Evolutionary conservation across 176 grass and related monocot species (phyloP), one percentile per base, ranked within the genome.

Genomic region (Tillandsia leiboldiana): DNA sequence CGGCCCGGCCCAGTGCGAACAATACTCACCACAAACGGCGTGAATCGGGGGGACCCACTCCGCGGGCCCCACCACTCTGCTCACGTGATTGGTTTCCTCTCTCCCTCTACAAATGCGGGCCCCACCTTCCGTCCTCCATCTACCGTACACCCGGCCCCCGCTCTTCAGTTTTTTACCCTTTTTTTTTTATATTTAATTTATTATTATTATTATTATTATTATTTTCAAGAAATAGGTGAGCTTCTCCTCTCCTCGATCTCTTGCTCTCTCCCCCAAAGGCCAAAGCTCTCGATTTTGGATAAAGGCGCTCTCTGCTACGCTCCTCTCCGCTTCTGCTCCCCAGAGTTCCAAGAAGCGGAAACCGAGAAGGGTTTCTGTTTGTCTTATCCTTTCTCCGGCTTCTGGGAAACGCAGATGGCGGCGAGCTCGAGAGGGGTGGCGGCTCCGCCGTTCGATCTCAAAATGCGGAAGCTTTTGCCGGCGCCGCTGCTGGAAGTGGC

Each of bases 381-480:
- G 0, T 7, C 33, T 42, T 42, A 42, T 42, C 33, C 33, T 0
- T 7, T 42, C 20, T 20, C 20, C 33, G 33, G 33, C 33, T 42
- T 42, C 33, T 42, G 9, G 1, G 47, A 28, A 53, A 49, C 26
- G 62, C 70, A 71, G 75, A 97, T 97, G 93, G 84, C 84, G 64
- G 83, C 77, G 42, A 86, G 79, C 77, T 76, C 93, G 69, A 82
- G 79, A 53, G 86, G 84, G 50, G 73, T 96, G 53, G 73, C 49
- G 10, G 68, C 79, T 51, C 81, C 76, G 63, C 78, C 86, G 26
- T 81, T 87, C 84, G 72, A 86, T 75, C 67, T 87, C 75, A 67
- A 66, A 26, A 66, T 72, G 18, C 65, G 57, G 28, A 68, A 67
- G 26, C 42, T 64, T 13, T 50, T n/a, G 12, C 77, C 71, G 66